These are phyloP conservation scores for Eutypa lata DNA, from an alignment of 2,329 filamentous ascomycete species.

Conservation along the genomic window DNA sequence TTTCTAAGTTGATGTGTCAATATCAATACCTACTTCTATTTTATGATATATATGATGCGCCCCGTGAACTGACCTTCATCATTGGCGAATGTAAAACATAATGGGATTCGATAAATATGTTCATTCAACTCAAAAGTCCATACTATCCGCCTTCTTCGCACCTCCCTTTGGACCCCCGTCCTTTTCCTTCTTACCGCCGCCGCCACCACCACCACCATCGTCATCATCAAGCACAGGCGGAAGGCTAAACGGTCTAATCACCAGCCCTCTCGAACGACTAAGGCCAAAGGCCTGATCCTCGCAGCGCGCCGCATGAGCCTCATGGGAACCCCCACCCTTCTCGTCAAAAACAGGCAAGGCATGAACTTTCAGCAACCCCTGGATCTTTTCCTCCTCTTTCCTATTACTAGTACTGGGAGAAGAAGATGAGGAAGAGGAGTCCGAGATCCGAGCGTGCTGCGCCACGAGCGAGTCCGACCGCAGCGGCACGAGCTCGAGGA, in stretches of 20 bases:
- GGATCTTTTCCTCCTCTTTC: slow-evolving; percentile 62
- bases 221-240: slow-evolving; percentile 79
- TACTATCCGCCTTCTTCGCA: too few species aligned
- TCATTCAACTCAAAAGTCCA: too few species aligned
- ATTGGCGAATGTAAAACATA: too few species aligned
- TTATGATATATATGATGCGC: too few species aligned
- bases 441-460: slow-evolving; percentile 46
- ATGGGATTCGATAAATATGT: too few species aligned
- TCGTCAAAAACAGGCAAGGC: slow-evolving; percentile 83
- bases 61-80: too few species aligned
- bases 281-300: slow-evolving; percentile 90
- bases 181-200: too few species aligned
- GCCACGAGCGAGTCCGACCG: slow-evolving; percentile 43
- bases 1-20: too few species aligned
- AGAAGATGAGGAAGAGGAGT: slow-evolving; percentile 42
- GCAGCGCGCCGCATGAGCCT: slow-evolving; percentile 59
- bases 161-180: too few species aligned
- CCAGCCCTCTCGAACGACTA: slow-evolving; percentile 73
- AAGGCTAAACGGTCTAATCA: slow-evolving; percentile 84
- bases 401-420: slow-evolving; percentile 16
- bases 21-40: too few species aligned
- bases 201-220: background rate
- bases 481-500: slow-evolving; percentile 78
- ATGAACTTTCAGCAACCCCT: slow-evolving; percentile 83
- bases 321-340: slow-evolving; percentile 74